phyloP scores from a whole-genome alignment of 371 early-diverging fungal genomes.

The Mucor sp. region DNA sequence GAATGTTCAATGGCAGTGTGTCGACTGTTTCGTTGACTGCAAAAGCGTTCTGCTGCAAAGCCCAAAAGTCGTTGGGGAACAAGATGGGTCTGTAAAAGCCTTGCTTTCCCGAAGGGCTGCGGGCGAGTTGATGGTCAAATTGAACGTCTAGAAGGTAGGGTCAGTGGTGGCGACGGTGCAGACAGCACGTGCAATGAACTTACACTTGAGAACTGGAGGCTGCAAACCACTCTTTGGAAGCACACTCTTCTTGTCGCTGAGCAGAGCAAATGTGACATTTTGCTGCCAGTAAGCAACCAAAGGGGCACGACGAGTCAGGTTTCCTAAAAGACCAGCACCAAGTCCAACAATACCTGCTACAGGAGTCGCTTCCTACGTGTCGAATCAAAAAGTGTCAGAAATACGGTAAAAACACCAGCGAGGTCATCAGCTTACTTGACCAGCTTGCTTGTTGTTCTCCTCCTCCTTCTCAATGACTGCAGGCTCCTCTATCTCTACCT shows the following conservation, averaged over 20 bases:
- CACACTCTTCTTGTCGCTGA: conserved; percentile 49
- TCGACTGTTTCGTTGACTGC: conserved; percentile 78
- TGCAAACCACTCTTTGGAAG: conserved; percentile 56
- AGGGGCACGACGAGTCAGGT: conserved; percentile 45
- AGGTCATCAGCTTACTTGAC: not conserved
- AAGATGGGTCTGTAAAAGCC: conserved; percentile 74
- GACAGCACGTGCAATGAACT: not conserved
- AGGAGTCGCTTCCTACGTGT: not conserved
- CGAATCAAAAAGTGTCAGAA: not conserved
- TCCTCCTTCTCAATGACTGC: conserved; percentile 4
- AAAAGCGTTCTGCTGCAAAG: conserved; percentile 68
- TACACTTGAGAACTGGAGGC: conserved; percentile 56
- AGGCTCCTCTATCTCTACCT: not conserved
- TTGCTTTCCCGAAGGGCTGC: conserved; percentile 41
- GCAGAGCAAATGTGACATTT: conserved; percentile 76
- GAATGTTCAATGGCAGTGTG: conserved; percentile 68
- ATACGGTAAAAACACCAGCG: not conserved
- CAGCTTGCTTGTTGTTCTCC: not conserved
- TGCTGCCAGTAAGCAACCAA: conserved; percentile 86
- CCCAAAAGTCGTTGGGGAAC: conserved; percentile 90
- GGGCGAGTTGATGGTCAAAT: conserved; percentile 34
- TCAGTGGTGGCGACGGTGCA: not conserved
- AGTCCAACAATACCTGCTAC: conserved; percentile 16
- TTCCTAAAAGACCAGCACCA: conserved; percentile 29
- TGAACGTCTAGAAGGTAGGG: conserved; percentile 42